Percentiles rank a stretch among this genome's conserved stretches.
Conservation (phyloP, 1,284 basidiomycete genomes). For the Xanthoconium separans region DNA sequence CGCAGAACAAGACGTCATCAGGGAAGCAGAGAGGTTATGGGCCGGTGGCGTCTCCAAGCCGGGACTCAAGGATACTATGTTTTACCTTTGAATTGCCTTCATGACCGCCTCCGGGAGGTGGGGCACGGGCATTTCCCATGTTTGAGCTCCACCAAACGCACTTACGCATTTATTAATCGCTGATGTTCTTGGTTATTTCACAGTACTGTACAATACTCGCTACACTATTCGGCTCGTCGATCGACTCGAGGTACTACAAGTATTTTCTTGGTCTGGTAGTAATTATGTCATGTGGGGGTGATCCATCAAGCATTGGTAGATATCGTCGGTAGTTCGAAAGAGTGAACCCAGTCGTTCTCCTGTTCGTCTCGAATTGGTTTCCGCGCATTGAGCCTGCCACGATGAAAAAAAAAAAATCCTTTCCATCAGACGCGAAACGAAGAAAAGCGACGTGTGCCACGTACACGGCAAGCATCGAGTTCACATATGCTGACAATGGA, state of each 20-base stretch:
- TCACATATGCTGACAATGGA: constrained; percentile 15
- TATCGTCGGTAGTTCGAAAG: constrained; percentile 12
- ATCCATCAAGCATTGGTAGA: neutral
- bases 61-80: constrained; percentile 68
- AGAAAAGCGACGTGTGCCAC: neutral
- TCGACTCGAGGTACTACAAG: neutral
- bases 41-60: constrained; percentile 48
- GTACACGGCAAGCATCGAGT: constrained; percentile 21
- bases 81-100: constrained; percentile 53
- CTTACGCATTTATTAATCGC: too few species aligned
- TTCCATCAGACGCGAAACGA: too few species aligned
- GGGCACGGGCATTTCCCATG: neutral
- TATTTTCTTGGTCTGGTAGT: neutral
- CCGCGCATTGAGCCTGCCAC: constrained; percentile 15
- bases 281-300: neutral
- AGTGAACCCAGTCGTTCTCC: neutral
- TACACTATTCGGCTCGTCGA: neutral
- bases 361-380: constrained; percentile 20
- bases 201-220: neutral
- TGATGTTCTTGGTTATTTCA: neutral
- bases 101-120: neutral
- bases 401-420: too few species aligned
- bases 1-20: constrained; percentile 48
- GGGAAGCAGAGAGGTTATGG: constrained; percentile 58
- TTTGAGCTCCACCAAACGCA: neutral